A percentile compares a stretch with the other conserved stretches of the same genome.
Conservation (phyloP, 345 rosid species). For the Linum usitatissimum region DNA sequence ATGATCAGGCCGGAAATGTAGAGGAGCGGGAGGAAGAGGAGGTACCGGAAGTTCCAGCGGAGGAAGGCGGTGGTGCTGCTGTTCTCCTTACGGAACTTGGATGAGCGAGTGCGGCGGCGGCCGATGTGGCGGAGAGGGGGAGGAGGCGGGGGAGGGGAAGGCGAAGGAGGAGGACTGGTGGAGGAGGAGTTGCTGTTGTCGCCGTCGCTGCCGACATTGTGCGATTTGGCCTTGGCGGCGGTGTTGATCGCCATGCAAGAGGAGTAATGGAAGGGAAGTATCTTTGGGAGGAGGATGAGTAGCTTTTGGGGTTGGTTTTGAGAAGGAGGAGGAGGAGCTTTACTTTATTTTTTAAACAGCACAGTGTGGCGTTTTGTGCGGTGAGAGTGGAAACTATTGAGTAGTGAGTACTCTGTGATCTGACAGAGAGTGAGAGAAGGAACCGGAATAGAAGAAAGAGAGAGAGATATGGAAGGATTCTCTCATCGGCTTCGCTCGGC, state of each 20-base stretch:
- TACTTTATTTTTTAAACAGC: not conserved
- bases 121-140: conserved; percentile 26
- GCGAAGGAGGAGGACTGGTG: conserved; percentile 64
- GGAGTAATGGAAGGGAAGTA: not conserved
- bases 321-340: not conserved
- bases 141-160: conserved; percentile 25
- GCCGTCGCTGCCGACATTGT: conserved; percentile 12
- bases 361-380: not conserved
- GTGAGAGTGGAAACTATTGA: not conserved
- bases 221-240: conserved; percentile 35
- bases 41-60: conserved; percentile 53
- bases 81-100: conserved; percentile 37
- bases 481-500: no score
- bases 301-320: not conserved
- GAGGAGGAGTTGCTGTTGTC: conserved; percentile 34
- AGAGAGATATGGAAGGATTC: no score
- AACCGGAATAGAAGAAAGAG: not conserved
- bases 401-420: not conserved
- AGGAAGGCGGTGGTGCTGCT: conserved; percentile 23
- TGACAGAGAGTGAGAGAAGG: not conserved
- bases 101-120: conserved; percentile 42
- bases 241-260: conserved; percentile 30
- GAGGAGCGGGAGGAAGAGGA: conserved; percentile 47
- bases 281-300: not conserved
- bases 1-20: conserved; percentile 64